Conservation (phyloP, 371 early-diverging fungal genomes). For the Blakeslea trispora region DNA sequence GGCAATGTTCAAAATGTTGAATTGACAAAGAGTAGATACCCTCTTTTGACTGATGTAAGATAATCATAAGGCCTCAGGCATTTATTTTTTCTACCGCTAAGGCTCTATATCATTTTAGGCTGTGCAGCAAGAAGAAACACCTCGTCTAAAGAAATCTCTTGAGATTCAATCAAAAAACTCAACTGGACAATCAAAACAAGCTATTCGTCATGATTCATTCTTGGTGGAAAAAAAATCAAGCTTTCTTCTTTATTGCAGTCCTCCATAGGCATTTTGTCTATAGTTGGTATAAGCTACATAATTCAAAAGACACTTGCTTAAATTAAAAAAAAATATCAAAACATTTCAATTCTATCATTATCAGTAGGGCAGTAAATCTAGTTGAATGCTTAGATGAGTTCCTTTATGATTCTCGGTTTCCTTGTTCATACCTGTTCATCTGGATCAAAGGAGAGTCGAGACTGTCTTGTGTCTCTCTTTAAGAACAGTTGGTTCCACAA, state of each 20-base stretch:
- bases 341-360: too few species aligned
- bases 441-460: too few species aligned
- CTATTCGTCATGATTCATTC: not conserved
- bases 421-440: too few species aligned
- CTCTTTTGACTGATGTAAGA: conserved; percentile 15
- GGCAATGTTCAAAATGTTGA: conserved; percentile 91
- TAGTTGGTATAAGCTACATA: not conserved
- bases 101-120: not conserved
- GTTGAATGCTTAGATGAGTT: too few species aligned
- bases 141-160: not conserved
- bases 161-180: not conserved
- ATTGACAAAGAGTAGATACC: conserved; percentile 58
- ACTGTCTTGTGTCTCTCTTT: not conserved
- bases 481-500: conserved; percentile 13
- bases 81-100: too few species aligned
- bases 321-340: too few species aligned
- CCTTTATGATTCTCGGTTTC: too few species aligned
- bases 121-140: not conserved
- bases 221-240: not conserved
- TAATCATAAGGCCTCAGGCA: too few species aligned
- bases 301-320: not conserved
- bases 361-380: too few species aligned
- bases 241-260: not conserved
- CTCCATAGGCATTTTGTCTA: not conserved
- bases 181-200: not conserved